Evolutionary conservation across 2,329 filamentous ascomycete species (phyloP), one percentile per base, ranked within the genome.

Genomic region (Akanthomyces dipterigenus): DNA sequence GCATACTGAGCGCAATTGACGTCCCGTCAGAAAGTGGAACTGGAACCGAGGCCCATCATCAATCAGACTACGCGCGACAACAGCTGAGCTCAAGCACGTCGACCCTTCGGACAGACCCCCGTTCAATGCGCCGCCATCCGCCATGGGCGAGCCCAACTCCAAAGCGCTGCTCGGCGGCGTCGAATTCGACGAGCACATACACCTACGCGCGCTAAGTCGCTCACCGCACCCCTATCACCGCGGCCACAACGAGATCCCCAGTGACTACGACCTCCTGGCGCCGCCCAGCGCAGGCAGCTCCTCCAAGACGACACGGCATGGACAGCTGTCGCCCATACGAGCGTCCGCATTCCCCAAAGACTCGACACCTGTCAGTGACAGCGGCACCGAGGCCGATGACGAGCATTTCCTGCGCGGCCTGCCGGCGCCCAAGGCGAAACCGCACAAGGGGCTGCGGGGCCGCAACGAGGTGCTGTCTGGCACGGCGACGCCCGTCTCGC

Each of bases 371-470:
- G 84, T 84, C 12, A 96, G 91, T 72, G 93, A 96, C 67, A 96
- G 92, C 72, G 93, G 93, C 26, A 96, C 93, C 20, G 93, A 98
- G 72, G 93, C 93, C 43, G 93, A 97, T 69, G 93, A 98, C 76
- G 93, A 98, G 73, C 89, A 93, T 65, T 88, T 93, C 67, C 79
- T 96, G 61, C 95, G 89, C 72, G 89, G 92, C 0, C 77, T 97
- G 24, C 93, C 93, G 1, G 90, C 93, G 3, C 90, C 93, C 2
- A 88, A 82, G n/a, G 67, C 82, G 9, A 83, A 86, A 63, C 80
- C 85, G 36, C 88, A 89, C 70, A 97, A 96, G 75, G 93, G 92
- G 8, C 74, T 96, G 54, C 83, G 88, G 63, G 87, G 84, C 62
- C 75, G 73, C 62, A 80, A 84, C 66, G 86, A 82, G 67, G 70